A percentile compares a stretch with the other conserved stretches of the same genome.
phyloP scores from a whole-genome alignment of 2,329 filamentous ascomycete species.

The Cladophialophora carrionii region DNA sequence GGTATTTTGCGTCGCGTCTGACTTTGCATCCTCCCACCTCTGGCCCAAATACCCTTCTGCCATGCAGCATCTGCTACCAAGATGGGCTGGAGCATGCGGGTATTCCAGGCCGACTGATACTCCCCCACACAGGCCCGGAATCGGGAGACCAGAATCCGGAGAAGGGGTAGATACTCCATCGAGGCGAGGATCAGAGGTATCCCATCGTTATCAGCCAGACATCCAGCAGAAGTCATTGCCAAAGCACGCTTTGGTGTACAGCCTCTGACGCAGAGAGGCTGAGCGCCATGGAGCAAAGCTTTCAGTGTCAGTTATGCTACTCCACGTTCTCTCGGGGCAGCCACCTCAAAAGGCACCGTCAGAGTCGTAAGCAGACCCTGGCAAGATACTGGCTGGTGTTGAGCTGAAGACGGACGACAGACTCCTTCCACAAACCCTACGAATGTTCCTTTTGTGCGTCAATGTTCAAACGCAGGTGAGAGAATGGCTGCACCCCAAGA shows the following conservation, averaged over 20 bases:
- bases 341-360: neutral
- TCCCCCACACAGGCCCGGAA: neutral
- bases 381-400: neutral
- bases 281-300: neutral
- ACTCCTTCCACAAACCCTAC: neutral
- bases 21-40: no score
- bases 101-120: no score
- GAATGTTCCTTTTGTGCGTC: neutral
- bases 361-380: neutral
- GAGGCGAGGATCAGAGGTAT: neutral
- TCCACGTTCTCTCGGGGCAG: neutral
- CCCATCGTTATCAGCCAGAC: neutral
- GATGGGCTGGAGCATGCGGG: no score
- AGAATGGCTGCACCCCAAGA: neutral
- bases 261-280: neutral
- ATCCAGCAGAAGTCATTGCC: neutral
- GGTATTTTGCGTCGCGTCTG: neutral
- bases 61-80: no score
- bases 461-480: neutral
- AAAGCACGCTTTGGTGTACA: neutral
- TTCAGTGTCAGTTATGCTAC: neutral
- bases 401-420: neutral
- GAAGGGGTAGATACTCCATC: neutral
- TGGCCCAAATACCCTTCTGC: no score
- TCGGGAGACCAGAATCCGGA: neutral